Percentiles rank a stretch among this genome's conserved stretches.
Conservation (phyloP, 2,329 filamentous ascomycete genomes). For the Pleomassaria siparia region DNA sequence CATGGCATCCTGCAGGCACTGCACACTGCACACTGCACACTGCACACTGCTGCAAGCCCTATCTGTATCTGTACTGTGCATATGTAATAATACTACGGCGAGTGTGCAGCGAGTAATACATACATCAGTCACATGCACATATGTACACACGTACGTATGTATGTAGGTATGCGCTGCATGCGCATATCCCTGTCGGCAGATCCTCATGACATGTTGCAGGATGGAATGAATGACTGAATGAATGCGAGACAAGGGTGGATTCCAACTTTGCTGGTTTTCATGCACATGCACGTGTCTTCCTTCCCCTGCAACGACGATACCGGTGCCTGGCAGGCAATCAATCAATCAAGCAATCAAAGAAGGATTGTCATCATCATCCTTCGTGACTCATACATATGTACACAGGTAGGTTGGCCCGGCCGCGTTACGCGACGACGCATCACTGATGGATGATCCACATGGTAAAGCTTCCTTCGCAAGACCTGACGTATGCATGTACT, state of each 20-base stretch:
- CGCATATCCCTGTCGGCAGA: conserved; percentile 8
- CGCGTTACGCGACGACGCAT: no score
- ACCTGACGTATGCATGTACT: no score
- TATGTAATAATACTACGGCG: conserved; percentile 22
- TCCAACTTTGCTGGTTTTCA: not conserved
- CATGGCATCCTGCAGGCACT: not conserved
- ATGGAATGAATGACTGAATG: no score
- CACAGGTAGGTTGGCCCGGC: no score
- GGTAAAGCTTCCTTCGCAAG: no score
- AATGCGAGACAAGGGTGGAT: not conserved
- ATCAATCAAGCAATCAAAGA: no score
- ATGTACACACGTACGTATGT: no score
- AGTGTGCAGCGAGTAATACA: conserved; percentile 17
- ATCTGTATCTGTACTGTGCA: conserved; percentile 13
- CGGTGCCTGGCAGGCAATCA: conserved; percentile 1
- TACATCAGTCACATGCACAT: conserved; percentile 31
- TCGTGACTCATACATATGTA: no score
- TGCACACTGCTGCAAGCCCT: no score
- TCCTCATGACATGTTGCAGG: conserved; percentile 4
- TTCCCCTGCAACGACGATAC: no score
- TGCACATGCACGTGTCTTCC: not conserved
- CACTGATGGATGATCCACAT: no score
- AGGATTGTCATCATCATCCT: no score
- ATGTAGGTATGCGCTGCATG: conserved; percentile 9
- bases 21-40: not conserved